Evolutionary conservation across 805 yeast species (phyloP).

Genomic region (Saturnispora diversa): DNA sequence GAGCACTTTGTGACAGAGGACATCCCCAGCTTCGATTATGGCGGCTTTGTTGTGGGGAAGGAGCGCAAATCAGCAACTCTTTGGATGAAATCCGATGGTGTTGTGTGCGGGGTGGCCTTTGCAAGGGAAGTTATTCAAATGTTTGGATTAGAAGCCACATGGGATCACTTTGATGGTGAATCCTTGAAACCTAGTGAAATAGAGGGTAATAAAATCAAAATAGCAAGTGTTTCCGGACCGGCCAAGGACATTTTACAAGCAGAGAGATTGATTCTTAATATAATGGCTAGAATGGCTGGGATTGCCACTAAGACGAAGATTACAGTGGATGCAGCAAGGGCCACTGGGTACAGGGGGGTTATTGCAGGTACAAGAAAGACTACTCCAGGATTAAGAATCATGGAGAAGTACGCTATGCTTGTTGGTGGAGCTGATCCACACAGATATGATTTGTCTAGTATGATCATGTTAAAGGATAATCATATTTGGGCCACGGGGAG

Average conservation of each 20-base stretch:
- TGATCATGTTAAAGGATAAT: conserved; percentile 95
- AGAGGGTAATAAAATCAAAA: conserved; percentile 48
- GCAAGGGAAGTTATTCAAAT: conserved; percentile 78
- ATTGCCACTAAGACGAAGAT: conserved; percentile 67
- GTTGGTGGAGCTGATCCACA: conserved; percentile 95
- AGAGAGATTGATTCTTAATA: conserved; percentile 79
- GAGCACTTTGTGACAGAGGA: conserved; percentile 77
- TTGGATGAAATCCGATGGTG: conserved; percentile 73
- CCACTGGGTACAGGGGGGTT: conserved; percentile 65
- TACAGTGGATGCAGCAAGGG: conserved; percentile 53
- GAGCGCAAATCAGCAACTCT: conserved; percentile 63
- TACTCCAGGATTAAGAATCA: conserved; percentile 86
- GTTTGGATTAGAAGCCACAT: conserved; percentile 60
- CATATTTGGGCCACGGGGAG: conserved; percentile 92
- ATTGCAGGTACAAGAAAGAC: conserved; percentile 96
- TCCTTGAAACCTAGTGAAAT: conserved; percentile 36
- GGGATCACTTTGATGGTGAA: conserved; percentile 70
- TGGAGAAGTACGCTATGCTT: conserved; percentile 90
- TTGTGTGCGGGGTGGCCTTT: conserved; percentile 81
- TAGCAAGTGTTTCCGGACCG: conserved; percentile 74
- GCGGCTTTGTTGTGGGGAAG: conserved; percentile 91
- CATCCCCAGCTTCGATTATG: conserved; percentile 89
- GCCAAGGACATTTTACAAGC: conserved; percentile 73
- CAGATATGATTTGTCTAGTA: conserved; percentile 80
- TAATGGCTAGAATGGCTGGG: conserved; percentile 78